phyloP scores from a whole-genome alignment of 2,329 filamentous ascomycete genomes.

The Lasiodiplodia sp. region DNA sequence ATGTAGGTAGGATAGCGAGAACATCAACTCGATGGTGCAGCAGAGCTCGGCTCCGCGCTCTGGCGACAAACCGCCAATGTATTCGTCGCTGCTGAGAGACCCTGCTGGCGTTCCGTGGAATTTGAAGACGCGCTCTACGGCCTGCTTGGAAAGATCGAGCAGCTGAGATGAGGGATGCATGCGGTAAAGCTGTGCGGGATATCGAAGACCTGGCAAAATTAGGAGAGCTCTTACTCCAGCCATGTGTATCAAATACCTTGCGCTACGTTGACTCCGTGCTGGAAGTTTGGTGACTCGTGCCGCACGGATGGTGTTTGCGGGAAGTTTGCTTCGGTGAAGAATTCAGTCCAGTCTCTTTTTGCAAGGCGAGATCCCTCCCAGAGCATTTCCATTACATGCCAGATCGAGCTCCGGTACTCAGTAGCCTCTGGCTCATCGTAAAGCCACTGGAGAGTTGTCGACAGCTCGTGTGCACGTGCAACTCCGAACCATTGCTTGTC shows the following conservation, averaged over 20 bases:
- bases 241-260: conserved; percentile 42
- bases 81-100: conserved; percentile 53
- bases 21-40: conserved; percentile 45
- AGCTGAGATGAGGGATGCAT: conserved; percentile 49
- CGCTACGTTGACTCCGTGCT: conserved; percentile 56
- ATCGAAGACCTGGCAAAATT: conserved; percentile 35
- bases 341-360: conserved; percentile 44
- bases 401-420: conserved; percentile 35
- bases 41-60: conserved; percentile 48
- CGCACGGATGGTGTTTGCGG: conserved; percentile 30
- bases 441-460: conserved; percentile 58
- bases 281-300: conserved; percentile 37
- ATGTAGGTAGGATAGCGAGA: conserved; percentile 46
- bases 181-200: conserved; percentile 51
- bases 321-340: conserved; percentile 45
- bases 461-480: conserved; percentile 49
- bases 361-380: conserved; percentile 38
- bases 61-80: conserved; percentile 48
- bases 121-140: conserved; percentile 47
- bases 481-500: conserved; percentile 27
- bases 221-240: not conserved
- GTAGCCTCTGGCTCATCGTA: conserved; percentile 42
- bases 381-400: conserved; percentile 53
- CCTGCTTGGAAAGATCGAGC: conserved; percentile 47
- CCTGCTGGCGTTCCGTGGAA: conserved; percentile 54